Percentiles rank a stretch among this genome's conserved stretches.
These are phyloP conservation scores for Nakataea oryzae DNA, from an alignment of 2,329 filamentous ascomycete genomes.

Conservation along the genomic window DNA sequence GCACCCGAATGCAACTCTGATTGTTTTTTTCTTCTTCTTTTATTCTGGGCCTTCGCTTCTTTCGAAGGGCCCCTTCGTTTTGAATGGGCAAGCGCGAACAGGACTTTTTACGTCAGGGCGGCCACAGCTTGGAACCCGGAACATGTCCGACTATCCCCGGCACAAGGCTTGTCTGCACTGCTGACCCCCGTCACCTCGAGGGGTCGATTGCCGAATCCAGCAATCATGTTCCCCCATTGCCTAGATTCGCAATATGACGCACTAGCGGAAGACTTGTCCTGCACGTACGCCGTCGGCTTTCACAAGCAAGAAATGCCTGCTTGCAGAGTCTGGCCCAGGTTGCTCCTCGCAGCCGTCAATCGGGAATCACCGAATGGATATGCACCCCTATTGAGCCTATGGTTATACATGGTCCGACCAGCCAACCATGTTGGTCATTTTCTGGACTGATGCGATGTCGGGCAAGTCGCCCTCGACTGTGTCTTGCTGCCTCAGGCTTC, in stretches of 20 bases:
- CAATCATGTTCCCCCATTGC: neutral
- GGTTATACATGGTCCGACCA: neutral
- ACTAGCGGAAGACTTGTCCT: neutral
- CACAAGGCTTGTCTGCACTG: neutral
- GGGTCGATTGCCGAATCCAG: constrained; percentile 5
- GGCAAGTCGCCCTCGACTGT: too few relatives aligned
- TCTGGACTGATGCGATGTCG: neutral
- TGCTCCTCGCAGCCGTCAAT: neutral
- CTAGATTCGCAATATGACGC: neutral
- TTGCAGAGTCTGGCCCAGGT: neutral
- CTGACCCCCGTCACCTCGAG: neutral
- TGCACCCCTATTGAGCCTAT: neutral
- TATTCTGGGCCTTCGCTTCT: neutral
- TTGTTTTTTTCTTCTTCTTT: neutral
- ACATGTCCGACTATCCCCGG: neutral
- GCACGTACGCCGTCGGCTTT: neutral
- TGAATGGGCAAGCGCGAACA: neutral
- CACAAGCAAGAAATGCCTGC: neutral
- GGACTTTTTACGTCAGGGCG: neutral
- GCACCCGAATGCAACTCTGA: neutral
- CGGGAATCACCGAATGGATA: neutral
- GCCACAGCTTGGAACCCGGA: neutral
- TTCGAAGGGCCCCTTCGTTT: neutral
- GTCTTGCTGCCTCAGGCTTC: constrained; percentile 1
- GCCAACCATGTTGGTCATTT: neutral